These are phyloP conservation scores for Suillus sp. DNA, from an alignment of 768 basidiomycete genomes.

Conservation along the genomic window DNA sequence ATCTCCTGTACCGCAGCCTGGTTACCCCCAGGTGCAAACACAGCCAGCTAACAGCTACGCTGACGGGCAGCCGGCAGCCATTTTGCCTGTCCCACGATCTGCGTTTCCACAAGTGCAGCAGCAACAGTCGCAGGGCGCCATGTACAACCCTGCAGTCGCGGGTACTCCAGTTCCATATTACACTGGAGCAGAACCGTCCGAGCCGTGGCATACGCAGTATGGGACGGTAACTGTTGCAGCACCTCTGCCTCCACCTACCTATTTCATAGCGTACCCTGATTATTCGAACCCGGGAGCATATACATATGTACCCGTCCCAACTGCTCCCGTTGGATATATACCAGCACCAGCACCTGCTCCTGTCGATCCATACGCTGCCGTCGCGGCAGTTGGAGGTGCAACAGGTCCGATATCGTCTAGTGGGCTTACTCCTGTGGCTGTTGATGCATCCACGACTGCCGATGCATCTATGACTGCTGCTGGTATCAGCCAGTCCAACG, in stretches of 20 bases:
- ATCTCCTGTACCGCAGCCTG: slow-evolving; percentile 4
- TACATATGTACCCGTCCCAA: slow-evolving; percentile 5
- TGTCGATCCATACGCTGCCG: background rate
- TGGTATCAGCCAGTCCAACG: background rate
- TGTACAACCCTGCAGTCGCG: background rate
- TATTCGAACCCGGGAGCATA: slow-evolving; percentile 6
- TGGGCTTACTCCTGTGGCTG: background rate
- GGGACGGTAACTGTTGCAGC: background rate
- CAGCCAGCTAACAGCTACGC: background rate
- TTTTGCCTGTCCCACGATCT: background rate
- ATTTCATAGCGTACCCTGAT: slow-evolving; percentile 5
- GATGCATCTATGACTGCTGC: background rate
- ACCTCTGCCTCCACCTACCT: background rate
- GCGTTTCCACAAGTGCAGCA: slow-evolving; percentile 2
- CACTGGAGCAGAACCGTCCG: background rate
- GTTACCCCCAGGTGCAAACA: background rate
- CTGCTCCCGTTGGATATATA: background rate
- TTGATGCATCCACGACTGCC: background rate
- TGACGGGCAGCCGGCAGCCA: background rate
- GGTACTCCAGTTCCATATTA: background rate
- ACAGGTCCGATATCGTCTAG: background rate
- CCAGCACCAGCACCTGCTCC: background rate
- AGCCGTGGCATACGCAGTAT: background rate
- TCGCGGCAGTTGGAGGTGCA: background rate
- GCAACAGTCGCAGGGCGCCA: background rate